Conservation (phyloP, 2,329 filamentous ascomycete species). For the Xylaria sp. region DNA sequence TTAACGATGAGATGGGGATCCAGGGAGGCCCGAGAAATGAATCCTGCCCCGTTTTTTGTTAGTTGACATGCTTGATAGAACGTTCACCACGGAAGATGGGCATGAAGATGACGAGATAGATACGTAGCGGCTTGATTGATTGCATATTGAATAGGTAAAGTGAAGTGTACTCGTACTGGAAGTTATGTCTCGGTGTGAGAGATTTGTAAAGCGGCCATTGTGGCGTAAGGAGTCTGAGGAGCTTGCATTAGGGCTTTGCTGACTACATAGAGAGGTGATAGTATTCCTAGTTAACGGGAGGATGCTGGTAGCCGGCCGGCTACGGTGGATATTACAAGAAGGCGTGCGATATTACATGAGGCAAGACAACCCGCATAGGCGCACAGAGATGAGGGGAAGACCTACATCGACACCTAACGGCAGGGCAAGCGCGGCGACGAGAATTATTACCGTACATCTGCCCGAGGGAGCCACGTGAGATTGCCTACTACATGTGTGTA, state of each 20-base stretch:
- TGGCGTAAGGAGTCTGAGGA: neutral
- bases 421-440: conserved; percentile 5
- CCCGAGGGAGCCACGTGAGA: conserved; percentile 16
- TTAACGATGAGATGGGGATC: conserved; percentile 1
- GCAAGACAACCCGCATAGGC: conserved; percentile 9
- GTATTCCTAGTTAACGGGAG: conserved; percentile 1
- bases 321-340: conserved; percentile 1
- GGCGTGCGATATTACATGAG: conserved; percentile 10
- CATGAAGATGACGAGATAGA: neutral
- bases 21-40: conserved; percentile 4
- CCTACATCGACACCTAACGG: neutral
- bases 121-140: neutral
- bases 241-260: conserved; percentile 8
- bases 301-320: conserved; percentile 4
- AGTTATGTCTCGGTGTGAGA: conserved; percentile 2
- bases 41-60: conserved; percentile 22
- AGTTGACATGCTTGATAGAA: conserved; percentile 1
- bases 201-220: neutral
- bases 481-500: neutral
- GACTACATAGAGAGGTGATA: conserved; percentile 3
- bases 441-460: neutral
- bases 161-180: neutral
- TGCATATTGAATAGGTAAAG: neutral
- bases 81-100: conserved; percentile 6
- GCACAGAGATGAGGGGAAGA: conserved; percentile 1